A percentile compares a stretch with the other conserved stretches of the same genome.
phyloP scores from a whole-genome alignment of 305 asterid genomes.

The Nicotiana rustica region DNA sequence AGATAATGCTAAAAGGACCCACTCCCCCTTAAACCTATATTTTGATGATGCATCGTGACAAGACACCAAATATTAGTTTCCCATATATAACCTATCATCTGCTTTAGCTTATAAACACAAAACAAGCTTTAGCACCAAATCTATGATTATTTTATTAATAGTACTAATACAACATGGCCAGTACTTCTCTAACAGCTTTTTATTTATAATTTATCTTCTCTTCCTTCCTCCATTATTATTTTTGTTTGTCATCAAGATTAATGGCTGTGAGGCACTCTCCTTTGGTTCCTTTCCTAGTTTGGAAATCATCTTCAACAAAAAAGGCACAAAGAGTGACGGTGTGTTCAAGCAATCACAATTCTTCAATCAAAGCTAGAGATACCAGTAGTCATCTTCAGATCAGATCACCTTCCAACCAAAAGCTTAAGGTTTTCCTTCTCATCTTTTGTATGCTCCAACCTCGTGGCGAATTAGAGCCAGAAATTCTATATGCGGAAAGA shows the following conservation, averaged over 20 bases:
- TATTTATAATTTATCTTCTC: conserved; percentile 2
- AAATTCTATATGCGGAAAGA: too few relatives aligned
- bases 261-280: conserved; percentile 32
- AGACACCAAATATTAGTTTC: conserved; percentile 4
- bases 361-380: neutral
- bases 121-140: neutral
- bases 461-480: too few relatives aligned
- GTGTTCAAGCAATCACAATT: conserved; percentile 14
- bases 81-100: neutral
- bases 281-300: conserved; percentile 3
- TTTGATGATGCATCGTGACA: conserved; percentile 22
- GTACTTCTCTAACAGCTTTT: neutral
- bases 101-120: neutral
- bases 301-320: conserved; percentile 23
- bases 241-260: neutral
- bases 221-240: conserved; percentile 18
- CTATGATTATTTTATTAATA: neutral
- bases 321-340: conserved; percentile 4
- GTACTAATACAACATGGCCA: conserved; percentile 26
- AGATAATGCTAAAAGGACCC: conserved; percentile 31
- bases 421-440: neutral
- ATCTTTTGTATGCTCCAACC: neutral
- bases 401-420: conserved; percentile 22
- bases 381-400: neutral
- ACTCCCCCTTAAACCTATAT: conserved; percentile 10